A percentile compares a stretch with the other conserved stretches of the same genome.
These are phyloP conservation scores for Astrothelium subdiscretum DNA, from an alignment of 495 filamentous ascomycete genomes.

Conservation along the genomic window DNA sequence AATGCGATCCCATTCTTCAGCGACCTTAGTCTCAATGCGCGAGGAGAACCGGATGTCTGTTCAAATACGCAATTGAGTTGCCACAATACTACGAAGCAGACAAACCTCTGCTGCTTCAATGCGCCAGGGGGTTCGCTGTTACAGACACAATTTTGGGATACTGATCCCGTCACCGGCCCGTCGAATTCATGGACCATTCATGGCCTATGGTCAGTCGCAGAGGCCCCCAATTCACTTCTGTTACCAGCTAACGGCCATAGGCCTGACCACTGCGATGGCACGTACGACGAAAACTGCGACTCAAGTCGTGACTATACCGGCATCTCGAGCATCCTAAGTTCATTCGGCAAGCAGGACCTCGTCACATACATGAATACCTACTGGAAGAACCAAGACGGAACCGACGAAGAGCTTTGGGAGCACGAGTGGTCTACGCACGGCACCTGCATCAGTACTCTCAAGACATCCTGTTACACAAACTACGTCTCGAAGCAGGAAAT, in stretches of 20 bases:
- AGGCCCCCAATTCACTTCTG: background rate
- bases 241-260: conserved; percentile 4
- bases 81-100: conserved; percentile 41
- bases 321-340: conserved; percentile 54
- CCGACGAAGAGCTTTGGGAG: conserved; percentile 62
- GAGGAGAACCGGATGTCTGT: conserved; percentile 26
- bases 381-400: conserved; percentile 59
- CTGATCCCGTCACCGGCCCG: conserved; percentile 54
- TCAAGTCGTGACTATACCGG: conserved; percentile 54
- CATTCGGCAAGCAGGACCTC: conserved; percentile 48
- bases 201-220: conserved; percentile 50
- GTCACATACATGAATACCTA: conserved; percentile 65
- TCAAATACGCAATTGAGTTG: conserved; percentile 45
- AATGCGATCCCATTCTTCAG: background rate
- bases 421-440: conserved; percentile 85
- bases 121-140: conserved; percentile 61
- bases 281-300: conserved; percentile 64
- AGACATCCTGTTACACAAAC: conserved; percentile 57
- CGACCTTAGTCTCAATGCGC: background rate
- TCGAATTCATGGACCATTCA: conserved; percentile 77
- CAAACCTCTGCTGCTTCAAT: conserved; percentile 65
- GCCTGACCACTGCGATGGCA: conserved; percentile 83
- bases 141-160: conserved; percentile 84
- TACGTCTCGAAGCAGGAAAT: conserved; percentile 47
- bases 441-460: conserved; percentile 56